Percentiles rank a stretch among this genome's conserved stretches.
Evolutionary conservation across 2,329 filamentous ascomycete genomes (phyloP).

Genomic region (Penicillium polonicum): DNA sequence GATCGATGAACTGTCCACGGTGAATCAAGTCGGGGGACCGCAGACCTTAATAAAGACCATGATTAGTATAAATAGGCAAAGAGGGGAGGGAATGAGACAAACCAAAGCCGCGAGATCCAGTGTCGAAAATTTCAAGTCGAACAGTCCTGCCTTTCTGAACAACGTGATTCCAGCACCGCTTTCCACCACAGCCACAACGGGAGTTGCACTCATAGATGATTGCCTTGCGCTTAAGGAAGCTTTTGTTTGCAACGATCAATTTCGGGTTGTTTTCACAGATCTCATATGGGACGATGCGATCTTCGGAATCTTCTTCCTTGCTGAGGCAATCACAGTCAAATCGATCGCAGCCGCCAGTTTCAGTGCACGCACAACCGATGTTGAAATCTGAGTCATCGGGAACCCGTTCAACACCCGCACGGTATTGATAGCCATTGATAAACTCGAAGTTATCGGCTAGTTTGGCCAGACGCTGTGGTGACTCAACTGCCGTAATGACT

Average conservation of each 20-base stretch:
- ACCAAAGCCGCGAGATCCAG: constrained; percentile 44
- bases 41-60: constrained; percentile 34
- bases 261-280: neutral
- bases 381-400: constrained; percentile 26
- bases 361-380: constrained; percentile 29
- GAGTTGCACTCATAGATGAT: constrained; percentile 46
- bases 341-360: constrained; percentile 23
- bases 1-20: constrained; percentile 47
- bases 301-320: constrained; percentile 30
- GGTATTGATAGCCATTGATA: constrained; percentile 37
- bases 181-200: constrained; percentile 35
- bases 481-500: constrained; percentile 23
- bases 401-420: constrained; percentile 31
- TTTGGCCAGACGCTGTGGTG: constrained; percentile 20
- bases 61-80: constrained; percentile 4
- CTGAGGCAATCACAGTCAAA: constrained; percentile 32
- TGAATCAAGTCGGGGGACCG: constrained; percentile 40
- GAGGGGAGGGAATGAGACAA: constrained; percentile 3
- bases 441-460: constrained; percentile 41
- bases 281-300: constrained; percentile 35
- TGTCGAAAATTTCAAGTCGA: constrained; percentile 45
- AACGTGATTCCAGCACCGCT: constrained; percentile 43
- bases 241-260: constrained; percentile 28
- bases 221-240: constrained; percentile 33
- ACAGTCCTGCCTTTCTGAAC: constrained; percentile 43